phyloP scores from a whole-genome alignment of 352 stramenopile species.

The Phytophthora sojae region DNA sequence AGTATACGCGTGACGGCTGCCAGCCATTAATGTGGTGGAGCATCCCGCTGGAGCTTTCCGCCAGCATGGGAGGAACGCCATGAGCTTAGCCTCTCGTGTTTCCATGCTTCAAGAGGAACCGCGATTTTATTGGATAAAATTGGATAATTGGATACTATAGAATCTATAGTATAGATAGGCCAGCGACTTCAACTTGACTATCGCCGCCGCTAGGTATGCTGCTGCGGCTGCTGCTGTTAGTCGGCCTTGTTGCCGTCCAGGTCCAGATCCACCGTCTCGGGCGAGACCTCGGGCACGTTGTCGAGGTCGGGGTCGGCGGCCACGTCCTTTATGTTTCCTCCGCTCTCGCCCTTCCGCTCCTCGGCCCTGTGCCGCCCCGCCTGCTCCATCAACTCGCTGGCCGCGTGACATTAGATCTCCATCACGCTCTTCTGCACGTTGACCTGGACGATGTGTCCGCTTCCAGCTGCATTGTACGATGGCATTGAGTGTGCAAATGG shows the following conservation, averaged over 20 bases:
- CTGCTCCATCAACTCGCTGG: neutral
- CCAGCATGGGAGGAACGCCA: too few species aligned
- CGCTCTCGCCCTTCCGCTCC: neutral
- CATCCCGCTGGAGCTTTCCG: too few species aligned
- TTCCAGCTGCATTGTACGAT: slow-evolving; percentile 44
- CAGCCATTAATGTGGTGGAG: too few species aligned
- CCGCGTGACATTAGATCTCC: slow-evolving; percentile 12
- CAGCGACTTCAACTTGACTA: slow-evolving; percentile 26
- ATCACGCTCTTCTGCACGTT: slow-evolving; percentile 25
- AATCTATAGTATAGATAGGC: slow-evolving; percentile 30
- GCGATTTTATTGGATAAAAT: slow-evolving; percentile 39
- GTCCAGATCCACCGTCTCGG: slow-evolving; percentile 39
- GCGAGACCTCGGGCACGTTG: slow-evolving; percentile 23
- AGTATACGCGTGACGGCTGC: too few species aligned
- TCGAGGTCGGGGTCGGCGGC: slow-evolving; percentile 19
- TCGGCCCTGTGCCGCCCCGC: neutral
- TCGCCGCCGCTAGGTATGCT: slow-evolving; percentile 11
- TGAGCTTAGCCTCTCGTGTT: slow-evolving; percentile 10
- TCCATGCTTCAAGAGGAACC: slow-evolving; percentile 14
- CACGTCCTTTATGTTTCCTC: neutral
- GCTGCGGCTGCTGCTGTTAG: slow-evolving; percentile 10
- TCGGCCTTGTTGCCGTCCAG: slow-evolving; percentile 35
- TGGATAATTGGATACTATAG: slow-evolving; percentile 16
- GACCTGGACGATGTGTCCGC: slow-evolving; percentile 24
- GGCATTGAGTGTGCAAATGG: slow-evolving; percentile 67